Evolutionary conservation across 148 eudicot genomes (phyloP).

Genomic region (Rhododendron kiyosumense): DNA sequence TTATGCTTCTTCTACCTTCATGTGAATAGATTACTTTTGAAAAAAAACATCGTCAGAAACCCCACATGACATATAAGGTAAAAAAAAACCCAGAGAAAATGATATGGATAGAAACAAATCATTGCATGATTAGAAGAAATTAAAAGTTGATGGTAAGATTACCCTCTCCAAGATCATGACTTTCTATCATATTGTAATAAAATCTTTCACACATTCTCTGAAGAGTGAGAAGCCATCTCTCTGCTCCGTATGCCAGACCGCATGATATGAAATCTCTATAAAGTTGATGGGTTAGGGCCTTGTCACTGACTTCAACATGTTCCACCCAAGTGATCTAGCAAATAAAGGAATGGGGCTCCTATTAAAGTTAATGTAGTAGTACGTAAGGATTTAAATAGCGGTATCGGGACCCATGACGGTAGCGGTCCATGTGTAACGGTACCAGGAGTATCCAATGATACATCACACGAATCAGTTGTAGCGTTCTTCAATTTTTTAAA

Average conservation of each 20-base stretch:
- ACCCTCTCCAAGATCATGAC: slow-evolving; percentile 6
- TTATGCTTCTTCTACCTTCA: slow-evolving; percentile 37
- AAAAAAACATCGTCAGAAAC: background rate
- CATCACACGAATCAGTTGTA: background rate
- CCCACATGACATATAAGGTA: background rate
- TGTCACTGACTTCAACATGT: slow-evolving; percentile 29
- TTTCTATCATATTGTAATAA: slow-evolving; percentile 1
- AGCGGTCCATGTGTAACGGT: background rate
- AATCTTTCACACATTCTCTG: slow-evolving; percentile 13
- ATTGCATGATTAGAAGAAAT: background rate
- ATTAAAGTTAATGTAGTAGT: background rate
- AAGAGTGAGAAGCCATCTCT: slow-evolving; percentile 11
- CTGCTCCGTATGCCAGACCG: slow-evolving; percentile 20
- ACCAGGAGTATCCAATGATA: background rate
- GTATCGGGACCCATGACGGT: background rate
- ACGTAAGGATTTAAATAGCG: background rate
- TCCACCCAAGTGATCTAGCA: slow-evolving; percentile 33
- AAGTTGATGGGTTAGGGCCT: slow-evolving; percentile 13
- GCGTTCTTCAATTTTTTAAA: background rate
- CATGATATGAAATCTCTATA: slow-evolving; percentile 15
- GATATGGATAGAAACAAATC: background rate
- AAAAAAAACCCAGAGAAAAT: background rate
- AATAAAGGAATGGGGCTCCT: background rate
- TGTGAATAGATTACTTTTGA: slow-evolving; percentile 9
- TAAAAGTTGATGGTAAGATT: background rate